Base-by-base conservation (phyloP, 192 early-diverging fungal genomes). In the Coemansia sp. region DNA sequence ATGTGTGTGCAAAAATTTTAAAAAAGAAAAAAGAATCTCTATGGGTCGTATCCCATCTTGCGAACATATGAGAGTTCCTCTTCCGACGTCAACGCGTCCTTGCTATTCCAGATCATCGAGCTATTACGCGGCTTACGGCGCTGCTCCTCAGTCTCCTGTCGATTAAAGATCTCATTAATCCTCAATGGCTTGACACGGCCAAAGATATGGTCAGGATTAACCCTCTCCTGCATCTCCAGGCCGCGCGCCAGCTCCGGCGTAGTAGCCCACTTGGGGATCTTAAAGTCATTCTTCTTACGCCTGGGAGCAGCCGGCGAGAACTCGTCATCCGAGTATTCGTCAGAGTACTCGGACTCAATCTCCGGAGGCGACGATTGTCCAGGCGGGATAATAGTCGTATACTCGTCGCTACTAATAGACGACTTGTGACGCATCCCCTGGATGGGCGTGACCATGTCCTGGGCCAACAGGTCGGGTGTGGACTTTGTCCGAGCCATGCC, bases 131-230 rank as follows among this genome's bases (percentile, higher is more conserved):
- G 77, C 55, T 74, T 71, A 3, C 84, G 66, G 11, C 76, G 69
- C 19, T 43, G 40, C 14, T 74, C 72, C 7, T 42, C 70, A 4
- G 52, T 13, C 6, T 42, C 37, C 26, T 74, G 70, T 19, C 74
- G 65, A 40, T 77, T 71, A 32, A 85, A 85, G n/a, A 85, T 78
- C 53, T 85, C 84, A 39, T 73, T 73, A 33, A 85, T 64, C 7
- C 76, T 52, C 21, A 85, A 61, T 3, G 84, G 84, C 71, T 69
- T 75, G 13, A 85, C 72, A 0, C 64, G 44, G 11, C 84, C 84
- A 66, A 85, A 85, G 44, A 85, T 79, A 26, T 71, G 73, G 33
- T 85, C 84, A 0, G 84, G 84, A 39, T 85, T 85, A 28, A 82
- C 63, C 4, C 42, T 33, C 60, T 72, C 72, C 66, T 85, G 84